Evolutionary conservation across 176 grass and related monocot species (phyloP).

Genomic region (Bothriochloa decipiens): DNA sequence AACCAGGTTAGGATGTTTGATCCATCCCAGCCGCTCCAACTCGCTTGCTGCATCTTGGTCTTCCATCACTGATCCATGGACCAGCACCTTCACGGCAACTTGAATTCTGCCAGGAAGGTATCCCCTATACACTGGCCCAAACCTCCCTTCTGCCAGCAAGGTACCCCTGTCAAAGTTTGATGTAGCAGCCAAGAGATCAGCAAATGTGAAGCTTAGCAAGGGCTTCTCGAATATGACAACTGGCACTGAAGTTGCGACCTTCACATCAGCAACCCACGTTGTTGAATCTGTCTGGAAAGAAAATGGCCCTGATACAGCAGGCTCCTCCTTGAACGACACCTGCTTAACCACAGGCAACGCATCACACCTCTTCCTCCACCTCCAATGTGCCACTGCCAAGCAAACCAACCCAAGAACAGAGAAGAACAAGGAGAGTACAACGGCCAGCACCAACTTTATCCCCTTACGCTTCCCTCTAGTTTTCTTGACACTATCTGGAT

Average conservation of each 20-base stretch:
- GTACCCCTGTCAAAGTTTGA: slow-evolving; percentile 91
- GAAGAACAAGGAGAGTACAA: slow-evolving; percentile 70
- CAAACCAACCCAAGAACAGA: slow-evolving; percentile 57
- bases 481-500: slow-evolving; percentile 59
- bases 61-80: slow-evolving; percentile 71
- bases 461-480: slow-evolving; percentile 33
- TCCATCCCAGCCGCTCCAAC: slow-evolving; percentile 80
- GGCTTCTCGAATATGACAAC: slow-evolving; percentile 98
- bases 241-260: slow-evolving; percentile 82
- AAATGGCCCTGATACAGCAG: slow-evolving; percentile 74
- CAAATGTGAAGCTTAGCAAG: slow-evolving; percentile 78
- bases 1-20: slow-evolving; percentile 90
- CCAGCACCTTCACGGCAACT: slow-evolving; percentile 82
- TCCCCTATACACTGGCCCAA: slow-evolving; percentile 86
- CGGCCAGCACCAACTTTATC: slow-evolving; percentile 58
- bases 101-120: slow-evolving; percentile 88
- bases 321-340: slow-evolving; percentile 67
- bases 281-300: slow-evolving; percentile 85
- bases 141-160: slow-evolving; percentile 86
- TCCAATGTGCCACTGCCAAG: slow-evolving; percentile 49
- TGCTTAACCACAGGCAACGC: slow-evolving; percentile 59
- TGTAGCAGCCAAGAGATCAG: slow-evolving; percentile 77
- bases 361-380: slow-evolving; percentile 46
- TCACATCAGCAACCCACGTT: slow-evolving; percentile 92
- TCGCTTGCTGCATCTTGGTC: slow-evolving; percentile 78